phyloP scores from a whole-genome alignment of 1,284 basidiomycete species.

The Rhodofomes roseus region DNA sequence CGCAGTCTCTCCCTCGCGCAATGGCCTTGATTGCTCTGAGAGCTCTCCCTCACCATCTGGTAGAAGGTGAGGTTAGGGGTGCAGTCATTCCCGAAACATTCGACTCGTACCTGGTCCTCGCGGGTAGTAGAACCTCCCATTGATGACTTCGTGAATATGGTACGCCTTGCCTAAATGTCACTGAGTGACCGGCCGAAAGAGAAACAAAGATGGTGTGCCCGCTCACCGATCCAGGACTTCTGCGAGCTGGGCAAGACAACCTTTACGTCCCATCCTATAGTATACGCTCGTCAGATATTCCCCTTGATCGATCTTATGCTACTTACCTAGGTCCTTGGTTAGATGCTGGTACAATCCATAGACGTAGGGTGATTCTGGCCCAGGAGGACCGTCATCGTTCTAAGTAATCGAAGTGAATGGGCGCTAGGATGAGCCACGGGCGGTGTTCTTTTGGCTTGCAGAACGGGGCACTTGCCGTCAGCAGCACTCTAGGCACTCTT shows the following conservation, averaged over 20 bases:
- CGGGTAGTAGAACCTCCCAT: constrained; percentile 83
- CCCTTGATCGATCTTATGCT: background rate
- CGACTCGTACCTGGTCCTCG: constrained; percentile 44
- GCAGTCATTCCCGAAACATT: background rate
- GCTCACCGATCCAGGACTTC: constrained; percentile 84
- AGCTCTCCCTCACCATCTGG: constrained; percentile 73
- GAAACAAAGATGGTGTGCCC: background rate
- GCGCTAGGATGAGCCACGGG: background rate
- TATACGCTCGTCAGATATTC: constrained; percentile 2
- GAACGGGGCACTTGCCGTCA: constrained; percentile 45
- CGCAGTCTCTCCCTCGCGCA: constrained; percentile 72
- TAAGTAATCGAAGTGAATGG: constrained; percentile 24
- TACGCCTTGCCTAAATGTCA: constrained; percentile 69
- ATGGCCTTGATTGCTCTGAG: constrained; percentile 54
- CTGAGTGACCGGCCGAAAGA: background rate
- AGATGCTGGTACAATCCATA: constrained; percentile 75
- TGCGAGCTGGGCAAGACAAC: constrained; percentile 88
- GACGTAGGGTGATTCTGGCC: constrained; percentile 78
- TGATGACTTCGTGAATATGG: constrained; percentile 76
- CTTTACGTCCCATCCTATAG: constrained; percentile 77
- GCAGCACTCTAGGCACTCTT: constrained; percentile 43
- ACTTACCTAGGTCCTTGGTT: constrained; percentile 56
- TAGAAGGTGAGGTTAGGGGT: constrained; percentile 4
- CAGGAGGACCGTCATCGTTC: constrained; percentile 90
- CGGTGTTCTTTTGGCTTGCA: background rate